phyloP scores from a whole-genome alignment of 352 stramenopile species.

The Pythium chondricola region DNA sequence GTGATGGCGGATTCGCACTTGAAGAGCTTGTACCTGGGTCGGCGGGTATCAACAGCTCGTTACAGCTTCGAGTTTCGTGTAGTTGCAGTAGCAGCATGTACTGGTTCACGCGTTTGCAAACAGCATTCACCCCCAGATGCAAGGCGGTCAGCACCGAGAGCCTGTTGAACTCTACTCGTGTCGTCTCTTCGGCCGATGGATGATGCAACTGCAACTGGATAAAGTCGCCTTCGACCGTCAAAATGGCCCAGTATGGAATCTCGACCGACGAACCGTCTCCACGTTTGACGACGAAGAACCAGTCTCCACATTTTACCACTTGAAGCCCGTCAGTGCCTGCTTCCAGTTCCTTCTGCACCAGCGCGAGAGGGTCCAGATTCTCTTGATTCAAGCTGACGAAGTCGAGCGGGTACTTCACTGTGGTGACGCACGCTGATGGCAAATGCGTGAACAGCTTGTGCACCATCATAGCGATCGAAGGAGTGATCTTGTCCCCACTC shows the following conservation, averaged over 20 bases:
- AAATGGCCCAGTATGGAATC: slow-evolving; percentile 80
- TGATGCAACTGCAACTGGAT: slow-evolving; percentile 62
- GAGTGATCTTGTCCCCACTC: slow-evolving; percentile 55
- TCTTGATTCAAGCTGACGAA: slow-evolving; percentile 70
- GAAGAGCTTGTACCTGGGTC: slow-evolving; percentile 28
- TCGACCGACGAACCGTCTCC: slow-evolving; percentile 20
- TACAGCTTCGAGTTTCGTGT: slow-evolving; percentile 78
- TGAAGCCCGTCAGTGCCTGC: slow-evolving; percentile 28
- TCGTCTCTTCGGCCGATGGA: slow-evolving; percentile 7
- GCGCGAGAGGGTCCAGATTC: slow-evolving; percentile 38
- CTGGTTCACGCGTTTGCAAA: slow-evolving; percentile 82
- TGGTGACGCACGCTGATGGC: slow-evolving; percentile 46
- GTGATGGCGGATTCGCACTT: slow-evolving; percentile 12
- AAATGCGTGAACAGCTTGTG: slow-evolving; percentile 72
- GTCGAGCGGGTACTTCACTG: slow-evolving; percentile 57
- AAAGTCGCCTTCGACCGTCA: slow-evolving; percentile 45
- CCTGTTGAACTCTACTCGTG: slow-evolving; percentile 29
- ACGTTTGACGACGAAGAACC: slow-evolving; percentile 61
- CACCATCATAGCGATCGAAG: slow-evolving; percentile 53
- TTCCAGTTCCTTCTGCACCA: slow-evolving; percentile 61
- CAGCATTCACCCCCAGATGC: slow-evolving; percentile 55
- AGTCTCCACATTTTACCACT: slow-evolving; percentile 44
- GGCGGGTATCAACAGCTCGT: slow-evolving; percentile 43
- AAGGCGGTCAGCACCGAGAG: slow-evolving; percentile 63
- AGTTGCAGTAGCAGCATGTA: slow-evolving; percentile 77